phyloP scores from a whole-genome alignment of 208 protist species.

The Balamuthia mandrillaris region DNA sequence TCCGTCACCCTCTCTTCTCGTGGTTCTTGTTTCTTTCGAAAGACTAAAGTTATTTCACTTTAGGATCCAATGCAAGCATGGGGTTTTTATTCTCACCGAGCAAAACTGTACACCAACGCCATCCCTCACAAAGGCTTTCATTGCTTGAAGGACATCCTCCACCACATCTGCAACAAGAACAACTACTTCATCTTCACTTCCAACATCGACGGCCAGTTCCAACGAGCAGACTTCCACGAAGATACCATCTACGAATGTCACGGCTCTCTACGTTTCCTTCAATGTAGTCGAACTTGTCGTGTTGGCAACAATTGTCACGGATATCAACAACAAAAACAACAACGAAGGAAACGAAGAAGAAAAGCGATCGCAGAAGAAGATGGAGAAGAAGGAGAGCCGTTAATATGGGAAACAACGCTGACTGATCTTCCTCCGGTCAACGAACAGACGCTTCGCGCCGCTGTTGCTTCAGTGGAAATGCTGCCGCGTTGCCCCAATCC shows the following conservation, averaged over 20 bases:
- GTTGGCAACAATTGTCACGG: too few species aligned
- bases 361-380: too few species aligned
- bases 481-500: too few species aligned
- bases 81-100: background rate
- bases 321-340: too few species aligned
- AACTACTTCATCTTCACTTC: background rate
- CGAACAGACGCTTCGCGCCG: too few species aligned
- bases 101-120: background rate
- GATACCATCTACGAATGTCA: background rate
- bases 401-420: too few species aligned
- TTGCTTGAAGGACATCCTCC: too few species aligned
- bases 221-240: background rate
- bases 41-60: background rate
- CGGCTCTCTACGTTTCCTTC: background rate
- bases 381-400: too few species aligned
- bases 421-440: too few species aligned
- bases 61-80: background rate
- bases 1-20: background rate
- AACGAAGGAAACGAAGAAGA: too few species aligned
- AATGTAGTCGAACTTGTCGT: too few species aligned
- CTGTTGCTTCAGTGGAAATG: too few species aligned
- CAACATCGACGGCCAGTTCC: slow-evolving; percentile 7
- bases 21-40: background rate
- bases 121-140: background rate
- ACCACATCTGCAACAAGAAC: background rate